A percentile compares a stretch with the other conserved stretches of the same genome.
Conservation (phyloP, 139 green algal species). For the Cymbomonas tetramitiformis region DNA sequence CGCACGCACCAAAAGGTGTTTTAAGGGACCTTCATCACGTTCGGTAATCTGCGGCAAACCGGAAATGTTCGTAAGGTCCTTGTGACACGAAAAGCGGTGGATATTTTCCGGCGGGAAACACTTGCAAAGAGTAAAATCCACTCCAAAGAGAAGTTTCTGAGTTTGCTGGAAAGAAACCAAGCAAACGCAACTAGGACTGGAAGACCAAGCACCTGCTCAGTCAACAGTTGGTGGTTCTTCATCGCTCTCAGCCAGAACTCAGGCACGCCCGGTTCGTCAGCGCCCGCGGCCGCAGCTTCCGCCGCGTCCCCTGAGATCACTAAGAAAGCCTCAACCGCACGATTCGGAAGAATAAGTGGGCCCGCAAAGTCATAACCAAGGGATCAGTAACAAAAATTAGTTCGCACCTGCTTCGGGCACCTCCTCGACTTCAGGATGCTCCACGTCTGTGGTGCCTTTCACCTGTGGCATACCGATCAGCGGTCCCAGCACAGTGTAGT, state of each 20-base stretch:
- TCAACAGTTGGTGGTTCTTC: constrained; percentile 45
- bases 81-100: too few species aligned
- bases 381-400: neutral
- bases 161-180: too few species aligned
- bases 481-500: too few species aligned
- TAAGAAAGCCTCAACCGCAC: too few species aligned
- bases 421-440: constrained; percentile 16
- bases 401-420: neutral
- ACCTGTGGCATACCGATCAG: too few species aligned
- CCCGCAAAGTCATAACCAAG: neutral
- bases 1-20: constrained; percentile 52
- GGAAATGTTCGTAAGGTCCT: too few species aligned
- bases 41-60: constrained; percentile 43
- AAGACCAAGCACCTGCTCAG: constrained; percentile 27
- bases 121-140: too few species aligned
- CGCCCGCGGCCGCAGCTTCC: neutral
- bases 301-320: too few species aligned
- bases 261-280: constrained; percentile 35
- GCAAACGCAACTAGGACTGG: too few species aligned
- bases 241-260: constrained; percentile 73
- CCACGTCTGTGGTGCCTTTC: constrained; percentile 11
- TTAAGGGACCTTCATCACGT: constrained; percentile 69
- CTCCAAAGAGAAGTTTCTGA: too few species aligned
- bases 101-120: too few species aligned
- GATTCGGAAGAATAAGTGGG: neutral